phyloP scores from a whole-genome alignment of 352 stramenopile species.

The Blastocystis sp. region DNA sequence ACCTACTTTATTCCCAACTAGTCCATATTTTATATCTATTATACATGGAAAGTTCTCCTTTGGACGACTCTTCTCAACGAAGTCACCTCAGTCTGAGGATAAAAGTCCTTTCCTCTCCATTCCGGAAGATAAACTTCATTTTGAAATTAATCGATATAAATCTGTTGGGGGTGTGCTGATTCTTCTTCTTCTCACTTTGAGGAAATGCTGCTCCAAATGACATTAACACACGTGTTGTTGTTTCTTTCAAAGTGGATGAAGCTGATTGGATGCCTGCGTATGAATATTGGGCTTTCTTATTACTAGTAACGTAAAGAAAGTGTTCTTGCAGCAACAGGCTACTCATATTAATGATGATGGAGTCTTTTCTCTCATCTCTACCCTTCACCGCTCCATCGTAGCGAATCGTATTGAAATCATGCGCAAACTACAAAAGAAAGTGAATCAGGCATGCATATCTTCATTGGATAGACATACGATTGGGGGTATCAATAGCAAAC shows the following conservation, averaged over 20 bases:
- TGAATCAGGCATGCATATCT: slow-evolving; percentile 56
- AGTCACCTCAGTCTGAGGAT: background rate
- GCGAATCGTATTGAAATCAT: slow-evolving; percentile 55
- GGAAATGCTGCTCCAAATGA: background rate
- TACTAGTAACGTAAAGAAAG: slow-evolving; percentile 6
- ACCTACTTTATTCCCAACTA: background rate
- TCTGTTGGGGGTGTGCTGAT: background rate
- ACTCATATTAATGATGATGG: slow-evolving; percentile 32
- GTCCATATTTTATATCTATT: background rate
- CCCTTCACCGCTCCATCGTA: slow-evolving; percentile 47
- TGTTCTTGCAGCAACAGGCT: slow-evolving; percentile 53
- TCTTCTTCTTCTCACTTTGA: background rate
- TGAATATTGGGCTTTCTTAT: background rate
- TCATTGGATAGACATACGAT: background rate
- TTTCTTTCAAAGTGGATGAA: slow-evolving; percentile 55
- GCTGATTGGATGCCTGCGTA: slow-evolving; percentile 52
- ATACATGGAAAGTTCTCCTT: background rate
- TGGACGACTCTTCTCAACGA: background rate
- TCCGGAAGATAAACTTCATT: slow-evolving; percentile 51
- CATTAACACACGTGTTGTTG: background rate
- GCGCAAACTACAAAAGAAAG: slow-evolving; percentile 60
- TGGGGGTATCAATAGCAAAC: background rate
- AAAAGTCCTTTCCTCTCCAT: slow-evolving; percentile 1
- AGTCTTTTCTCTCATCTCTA: slow-evolving; percentile 27
- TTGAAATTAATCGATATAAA: slow-evolving; percentile 48